Base-by-base conservation (phyloP, 2,329 filamentous ascomycete species). In the Botrytis galanthina region DNA sequence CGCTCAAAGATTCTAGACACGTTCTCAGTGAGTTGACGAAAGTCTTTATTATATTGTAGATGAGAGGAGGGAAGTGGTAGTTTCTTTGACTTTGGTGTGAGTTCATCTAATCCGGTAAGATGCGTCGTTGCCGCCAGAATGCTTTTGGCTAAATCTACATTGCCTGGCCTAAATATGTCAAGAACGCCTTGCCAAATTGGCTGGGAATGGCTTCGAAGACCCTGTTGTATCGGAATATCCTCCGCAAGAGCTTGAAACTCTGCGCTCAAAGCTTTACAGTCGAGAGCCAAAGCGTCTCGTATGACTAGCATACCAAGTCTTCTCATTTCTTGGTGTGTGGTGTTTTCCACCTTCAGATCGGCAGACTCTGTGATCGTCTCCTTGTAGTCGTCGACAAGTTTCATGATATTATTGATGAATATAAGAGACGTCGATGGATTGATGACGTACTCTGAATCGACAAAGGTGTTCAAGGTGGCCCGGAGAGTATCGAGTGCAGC, bases 121-220 rank as follows among this genome's bases (percentile, higher is more conserved):
- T 89, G 88, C 70, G 89, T 86, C 14, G 91, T 85, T 3, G 80
- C 79, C 54, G 78, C 76, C 22, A 98, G 81, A 77, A 95, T 91
- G 51, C 89, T 89, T 67, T 89, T 91, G 0, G 93, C 93, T n/a
- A 98, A 84, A 8, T 89, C 86, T n/a, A 92, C 83, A 76, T 92
- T 89, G 48, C 90, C 87, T 42, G 89, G 86, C 76, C 89, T 87
- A 67, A 96, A 86, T 39, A 90, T 88, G 68, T 90, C 87, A 64
- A 93, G 86, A 64, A 95, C 91, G 1, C 89, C 87, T 75, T 93
- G 92, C 92, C 95, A 98, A 60, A 97, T 89, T 26, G 89, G 87
- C 26, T 91, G 86, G 0, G 93, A 95, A 73, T 93, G 88, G 29
- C 91, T 89, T 76, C 89, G 89, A 60, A 92, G 81, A 73, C 92